Conservation (phyloP, 116 monocot genomes). For the Posidonia oceanica region DNA sequence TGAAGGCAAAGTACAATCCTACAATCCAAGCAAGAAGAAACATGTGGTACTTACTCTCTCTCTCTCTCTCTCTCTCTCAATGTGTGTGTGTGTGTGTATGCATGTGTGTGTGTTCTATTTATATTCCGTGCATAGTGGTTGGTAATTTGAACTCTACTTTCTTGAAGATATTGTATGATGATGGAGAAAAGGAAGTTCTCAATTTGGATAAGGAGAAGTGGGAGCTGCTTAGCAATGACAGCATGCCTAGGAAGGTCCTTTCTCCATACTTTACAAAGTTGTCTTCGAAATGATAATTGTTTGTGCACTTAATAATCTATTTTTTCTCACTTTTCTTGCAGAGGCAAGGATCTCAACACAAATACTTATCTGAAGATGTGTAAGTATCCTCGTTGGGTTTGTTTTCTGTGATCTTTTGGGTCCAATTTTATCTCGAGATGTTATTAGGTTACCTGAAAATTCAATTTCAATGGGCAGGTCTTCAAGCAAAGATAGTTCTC, state of each 20-base stretch:
- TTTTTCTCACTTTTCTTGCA: slow-evolving; percentile 16
- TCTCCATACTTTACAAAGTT: neutral
- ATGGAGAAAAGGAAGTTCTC: slow-evolving; percentile 89
- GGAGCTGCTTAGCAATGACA: slow-evolving; percentile 28
- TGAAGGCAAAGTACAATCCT: slow-evolving; percentile 68
- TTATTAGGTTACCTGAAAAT: neutral
- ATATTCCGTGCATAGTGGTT: neutral
- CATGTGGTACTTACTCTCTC: slow-evolving; percentile 38
- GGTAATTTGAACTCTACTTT: neutral
- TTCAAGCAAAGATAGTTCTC: neutral
- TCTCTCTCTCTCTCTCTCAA: neutral
- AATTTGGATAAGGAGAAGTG: slow-evolving; percentile 70
- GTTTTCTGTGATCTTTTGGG: neutral
- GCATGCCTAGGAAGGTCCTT: slow-evolving; percentile 47
- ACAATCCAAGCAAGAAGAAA: slow-evolving; percentile 65
- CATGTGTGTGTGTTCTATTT: neutral
- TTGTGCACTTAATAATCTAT: neutral
- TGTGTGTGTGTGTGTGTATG: neutral
- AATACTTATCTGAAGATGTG: slow-evolving; percentile 24
- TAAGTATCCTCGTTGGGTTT: slow-evolving; percentile 24
- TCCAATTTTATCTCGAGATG: neutral
- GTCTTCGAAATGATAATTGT: neutral
- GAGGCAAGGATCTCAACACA: slow-evolving; percentile 26
- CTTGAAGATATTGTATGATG: slow-evolving; percentile 73
- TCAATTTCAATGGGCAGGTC: neutral